Evolutionary conservation across 257 asterid species (phyloP), one percentile per base, ranked within the genome.

Genomic region (Agastache rugosa): DNA sequence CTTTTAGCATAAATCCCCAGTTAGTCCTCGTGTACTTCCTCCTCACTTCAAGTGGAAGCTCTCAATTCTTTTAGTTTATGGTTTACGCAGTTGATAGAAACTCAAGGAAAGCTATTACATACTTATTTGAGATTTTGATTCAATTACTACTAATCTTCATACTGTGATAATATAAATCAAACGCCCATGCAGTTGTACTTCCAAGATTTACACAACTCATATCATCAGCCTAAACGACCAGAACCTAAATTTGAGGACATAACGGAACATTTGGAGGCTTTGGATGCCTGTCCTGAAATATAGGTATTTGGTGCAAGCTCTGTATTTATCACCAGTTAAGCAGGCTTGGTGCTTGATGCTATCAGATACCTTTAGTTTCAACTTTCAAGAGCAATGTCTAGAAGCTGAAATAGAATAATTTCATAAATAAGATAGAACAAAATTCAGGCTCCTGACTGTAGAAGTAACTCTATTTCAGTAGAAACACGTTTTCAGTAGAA

Each of bases 21-120:
- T 11, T 11, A 59, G 47, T 69, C 8, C 19, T 53, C 42, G 16
- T 20, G 55, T 15, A 19, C 66, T 47, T 14, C 31, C 42, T 67
- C 6, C 51, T 44, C 51, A 44, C 17, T 11, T 44, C 51, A 44
- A 44, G 23, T 31, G 75, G 47, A 20, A 22, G 23, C n/a, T 54
- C 22, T 34, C 42, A 19, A 41, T 51, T 17, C 22, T 9, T 73
- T 34, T 15, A 45, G 20, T 42, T 60, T 61, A 17, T 27, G 56
- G 22, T 45, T 20, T 15, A 16, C 16, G 27, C 19, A 55, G 11
- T 17, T 42, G 41, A 56, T 27, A 34, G 14, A 12, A 17, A 3
- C 44, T 59, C 58, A 47, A 17, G 29, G 44, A 37, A 76, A 47
- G 37, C 71, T 42, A 69, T 19, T 31, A 22, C 48, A 8, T 59